Base-by-base conservation (phyloP, 2,329 filamentous ascomycete genomes). In the Sporothrix brunneoviolacea region DNA sequence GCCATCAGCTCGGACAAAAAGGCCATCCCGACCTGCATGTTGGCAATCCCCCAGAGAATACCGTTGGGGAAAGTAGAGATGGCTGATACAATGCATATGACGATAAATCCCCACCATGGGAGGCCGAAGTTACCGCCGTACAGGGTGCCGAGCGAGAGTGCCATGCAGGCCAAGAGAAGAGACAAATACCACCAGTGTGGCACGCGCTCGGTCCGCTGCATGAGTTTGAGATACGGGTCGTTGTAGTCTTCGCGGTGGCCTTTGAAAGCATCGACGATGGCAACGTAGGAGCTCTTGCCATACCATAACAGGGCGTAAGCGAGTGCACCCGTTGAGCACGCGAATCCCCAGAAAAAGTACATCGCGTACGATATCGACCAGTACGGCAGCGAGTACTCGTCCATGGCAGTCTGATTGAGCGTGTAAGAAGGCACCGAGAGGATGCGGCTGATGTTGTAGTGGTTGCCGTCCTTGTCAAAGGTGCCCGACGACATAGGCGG, bases 1-100 rank as follows among this genome's bases (percentile, higher is more conserved):
- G 67, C 73, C 19, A 77, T 59, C 66, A 76, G 71, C 58, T 77
- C 72, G 16, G 68, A 62, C 54, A 73, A 68, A 1, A 70, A 68
- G 0, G 66, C 64, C 39, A 69, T 59, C 8, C 63, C 68, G 28
- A 61, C 55, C 56, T 66, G 60, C 2, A 68, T 61, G 7, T 62
- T 63, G 36, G 63, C 61, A 4, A 65, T 43, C 22, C 59, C 62
- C 50, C 53, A 63, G 8, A 64, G 59, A 13, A 65, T 62, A 4
- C 68, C 69, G 18, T 68, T 69, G 53, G 72, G 67, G n/a, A 71
- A 56, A 4, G 68, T 62, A 2, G 67, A 64, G 13, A 69, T 27
- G 40, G 60, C 59, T n/a, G 66, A 63, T 0, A 73, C 54, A 3
- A 67, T 3, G 13, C 64, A 60, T 2, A 67, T 56, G 33, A 72